These are phyloP conservation scores for Neurospora sp. DNA, from an alignment of 495 filamentous ascomycete genomes.

Conservation along the genomic window DNA sequence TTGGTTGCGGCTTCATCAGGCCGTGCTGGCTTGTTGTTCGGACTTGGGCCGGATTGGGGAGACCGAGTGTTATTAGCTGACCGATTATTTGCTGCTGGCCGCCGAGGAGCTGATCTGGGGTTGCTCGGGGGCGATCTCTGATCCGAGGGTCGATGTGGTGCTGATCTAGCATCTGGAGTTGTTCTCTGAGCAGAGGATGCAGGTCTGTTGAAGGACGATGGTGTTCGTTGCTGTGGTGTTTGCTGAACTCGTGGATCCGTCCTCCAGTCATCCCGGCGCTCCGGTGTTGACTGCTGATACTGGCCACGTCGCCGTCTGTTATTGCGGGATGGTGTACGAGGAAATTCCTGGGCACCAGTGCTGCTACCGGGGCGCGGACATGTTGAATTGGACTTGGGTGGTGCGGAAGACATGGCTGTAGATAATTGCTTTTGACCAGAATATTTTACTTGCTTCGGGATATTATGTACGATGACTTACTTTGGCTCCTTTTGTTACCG, in stretches of 20 bases:
- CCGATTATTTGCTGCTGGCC: background rate
- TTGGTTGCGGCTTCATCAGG: conserved; percentile 13
- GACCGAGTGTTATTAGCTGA: background rate
- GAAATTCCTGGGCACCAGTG: conserved; percentile 3
- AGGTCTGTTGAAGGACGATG: background rate
- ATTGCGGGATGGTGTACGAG: conserved; percentile 2
- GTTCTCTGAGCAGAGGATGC: background rate
- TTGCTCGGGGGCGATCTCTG: background rate
- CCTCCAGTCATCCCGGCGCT: background rate
- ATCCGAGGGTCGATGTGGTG: background rate
- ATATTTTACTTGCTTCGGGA: background rate
- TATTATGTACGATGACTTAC: background rate
- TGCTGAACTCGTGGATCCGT: background rate
- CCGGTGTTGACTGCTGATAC: background rate
- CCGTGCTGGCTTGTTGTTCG: background rate
- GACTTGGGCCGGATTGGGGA: background rate
- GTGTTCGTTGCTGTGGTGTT: background rate
- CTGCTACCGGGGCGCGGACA: conserved; percentile 14
- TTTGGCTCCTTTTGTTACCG: background rate
- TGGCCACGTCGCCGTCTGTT: background rate
- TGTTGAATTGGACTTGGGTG: conserved; percentile 12
- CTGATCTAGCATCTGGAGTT: background rate
- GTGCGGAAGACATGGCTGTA: conserved; percentile 10
- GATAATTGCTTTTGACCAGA: background rate
- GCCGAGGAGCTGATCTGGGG: background rate